A percentile compares a stretch with the other conserved stretches of the same genome.
These are phyloP conservation scores for Epipyxis sp. DNA, from an alignment of 108 stramenopile species.

Conservation along the genomic window DNA sequence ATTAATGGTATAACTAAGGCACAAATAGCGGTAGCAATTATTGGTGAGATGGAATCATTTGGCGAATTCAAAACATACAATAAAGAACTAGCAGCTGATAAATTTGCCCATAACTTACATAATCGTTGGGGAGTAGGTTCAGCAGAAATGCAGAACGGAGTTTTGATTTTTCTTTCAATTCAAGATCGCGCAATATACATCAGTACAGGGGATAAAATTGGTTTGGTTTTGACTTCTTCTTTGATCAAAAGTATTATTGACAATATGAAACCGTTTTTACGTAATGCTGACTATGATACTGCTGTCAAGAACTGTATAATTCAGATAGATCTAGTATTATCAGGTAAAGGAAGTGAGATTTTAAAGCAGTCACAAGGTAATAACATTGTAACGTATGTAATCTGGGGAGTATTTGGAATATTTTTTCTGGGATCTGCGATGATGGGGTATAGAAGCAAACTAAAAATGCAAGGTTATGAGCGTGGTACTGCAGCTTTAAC, in stretches of 20 bases:
- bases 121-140: constrained; percentile 22
- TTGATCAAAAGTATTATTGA: neutral
- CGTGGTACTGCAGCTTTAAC: neutral
- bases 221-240: neutral
- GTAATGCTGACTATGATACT: neutral
- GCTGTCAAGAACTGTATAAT: neutral
- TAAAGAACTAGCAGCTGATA: constrained; percentile 18
- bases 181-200: constrained; percentile 21
- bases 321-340: constrained; percentile 1
- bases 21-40: constrained; percentile 21
- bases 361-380: too few relatives aligned
- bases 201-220: constrained; percentile 2
- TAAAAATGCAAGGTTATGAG: neutral
- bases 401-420: too few relatives aligned
- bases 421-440: too few relatives aligned
- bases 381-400: too few relatives aligned
- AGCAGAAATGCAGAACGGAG: neutral
- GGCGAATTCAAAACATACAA: neutral
- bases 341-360: constrained; percentile 10
- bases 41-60: constrained; percentile 11
- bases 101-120: constrained; percentile 12
- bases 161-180: constrained; percentile 26
- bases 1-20: constrained; percentile 4
- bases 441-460: neutral
- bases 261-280: constrained; percentile 5